These are phyloP conservation scores for Pseudevernia furfuracea DNA, from an alignment of 495 filamentous ascomycete genomes.

Conservation along the genomic window DNA sequence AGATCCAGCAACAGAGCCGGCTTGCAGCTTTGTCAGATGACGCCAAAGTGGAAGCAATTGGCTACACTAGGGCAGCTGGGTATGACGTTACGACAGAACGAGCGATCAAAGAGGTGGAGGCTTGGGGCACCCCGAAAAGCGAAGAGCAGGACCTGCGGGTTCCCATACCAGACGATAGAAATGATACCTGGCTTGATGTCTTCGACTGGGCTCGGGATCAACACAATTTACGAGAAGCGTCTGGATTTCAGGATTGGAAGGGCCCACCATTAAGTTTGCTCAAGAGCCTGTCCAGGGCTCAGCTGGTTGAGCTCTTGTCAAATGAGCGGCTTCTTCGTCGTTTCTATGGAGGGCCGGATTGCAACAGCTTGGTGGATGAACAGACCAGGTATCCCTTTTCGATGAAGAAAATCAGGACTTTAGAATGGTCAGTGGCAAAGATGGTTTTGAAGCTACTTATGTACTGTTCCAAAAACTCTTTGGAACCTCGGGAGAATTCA, in stretches of 20 bases:
- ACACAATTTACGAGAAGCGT: conserved; percentile 10
- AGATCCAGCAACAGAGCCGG: conserved; percentile 23
- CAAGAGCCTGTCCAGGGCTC: conserved; percentile 13
- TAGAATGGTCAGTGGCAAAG: conserved; percentile 26
- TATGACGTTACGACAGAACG: background rate
- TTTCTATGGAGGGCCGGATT: conserved; percentile 18
- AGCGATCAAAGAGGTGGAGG: background rate
- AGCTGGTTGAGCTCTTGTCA: conserved; percentile 16
- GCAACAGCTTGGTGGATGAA: conserved; percentile 3
- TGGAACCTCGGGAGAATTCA: background rate
- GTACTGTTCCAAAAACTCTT: conserved; percentile 2
- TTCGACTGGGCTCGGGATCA: conserved; percentile 18
- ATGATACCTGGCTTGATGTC: conserved; percentile 18
- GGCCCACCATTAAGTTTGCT: conserved; percentile 21
- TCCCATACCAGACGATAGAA: background rate
- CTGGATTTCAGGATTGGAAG: conserved; percentile 23
- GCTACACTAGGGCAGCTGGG: background rate
- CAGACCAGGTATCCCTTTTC: background rate
- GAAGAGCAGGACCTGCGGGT: background rate
- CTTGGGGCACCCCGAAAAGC: background rate
- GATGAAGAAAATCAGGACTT: conserved; percentile 20
- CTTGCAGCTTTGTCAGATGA: conserved; percentile 12
- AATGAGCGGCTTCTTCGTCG: conserved; percentile 13
- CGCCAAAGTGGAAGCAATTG: background rate
- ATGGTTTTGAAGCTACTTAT: conserved; percentile 19